Evolutionary conservation across 768 basidiomycete genomes (phyloP), one percentile per base, ranked within the genome.

Genomic region (Psilocybe cyanescens): DNA sequence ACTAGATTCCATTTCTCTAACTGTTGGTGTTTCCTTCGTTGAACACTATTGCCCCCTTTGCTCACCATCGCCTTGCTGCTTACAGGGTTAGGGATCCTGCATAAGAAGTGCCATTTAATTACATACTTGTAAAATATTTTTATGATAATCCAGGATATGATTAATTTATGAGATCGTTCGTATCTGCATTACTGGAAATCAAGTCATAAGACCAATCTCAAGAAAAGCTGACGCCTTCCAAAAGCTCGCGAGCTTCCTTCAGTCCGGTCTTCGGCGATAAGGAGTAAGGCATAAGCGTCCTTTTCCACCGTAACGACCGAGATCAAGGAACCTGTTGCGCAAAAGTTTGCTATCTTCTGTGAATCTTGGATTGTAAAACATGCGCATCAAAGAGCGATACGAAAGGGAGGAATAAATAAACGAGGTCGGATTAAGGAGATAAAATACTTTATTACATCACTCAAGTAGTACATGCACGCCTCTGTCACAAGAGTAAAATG

Each of bases 111-210:
- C 35, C 30, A 19, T 17, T 30, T 50, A 44, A 41, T 44, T 64
- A 63, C 49, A 51, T 61, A 67, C 52, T 39, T 65, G 62, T 67
- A 65, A 63, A 53, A 67, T 63, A 68, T 63, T 64, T 39, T 58
- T 64, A 59, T 59, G 9, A 46, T 59, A 59, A 57, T 63, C 44
- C 29, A 31, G 31, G 35, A 49, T 24, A 31, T 4, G n/a, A n/a
- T 24, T 64, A 64, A 61, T 60, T 58, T 64, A 64, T 64, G 33
- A 46, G 17, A 24, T 45, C 7, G 14, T 33, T 52, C 17, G 19
- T 37, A 17, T 11, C 19, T 35, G 16, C 39, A 1, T 37, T 6
- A 9, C 57, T 8, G 19, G 29, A 45, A 7, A 53, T 14, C 51
- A 35, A 33, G 31, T 53, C 51, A 53, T 33, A 33, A 37, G 51